phyloP scores from a whole-genome alignment of 345 rosid genomes.

The Salix udensis region DNA sequence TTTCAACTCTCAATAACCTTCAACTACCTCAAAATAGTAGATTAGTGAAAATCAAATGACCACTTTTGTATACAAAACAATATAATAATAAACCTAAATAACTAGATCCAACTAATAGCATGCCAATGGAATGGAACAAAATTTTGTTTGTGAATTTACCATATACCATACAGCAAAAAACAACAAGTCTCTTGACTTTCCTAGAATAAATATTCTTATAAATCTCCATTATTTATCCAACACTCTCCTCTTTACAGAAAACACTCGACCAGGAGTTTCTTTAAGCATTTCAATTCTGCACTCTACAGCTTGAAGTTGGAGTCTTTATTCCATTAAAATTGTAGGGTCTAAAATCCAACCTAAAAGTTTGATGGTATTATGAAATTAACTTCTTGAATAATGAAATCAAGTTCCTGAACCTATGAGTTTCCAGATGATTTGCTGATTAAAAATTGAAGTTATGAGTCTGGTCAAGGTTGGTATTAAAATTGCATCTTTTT shows the following conservation, averaged over 20 bases:
- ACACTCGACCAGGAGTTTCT: neutral
- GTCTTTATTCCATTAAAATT: neutral
- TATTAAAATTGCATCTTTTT: neutral
- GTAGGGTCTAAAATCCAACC: neutral
- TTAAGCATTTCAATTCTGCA: neutral
- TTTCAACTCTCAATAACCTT: neutral
- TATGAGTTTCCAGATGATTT: neutral
- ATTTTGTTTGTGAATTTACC: too few species aligned
- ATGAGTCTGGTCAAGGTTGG: neutral
- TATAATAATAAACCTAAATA: neutral
- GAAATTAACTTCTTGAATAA: neutral
- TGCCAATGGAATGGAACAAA: neutral
- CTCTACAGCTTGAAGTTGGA: neutral
- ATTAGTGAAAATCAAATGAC: neutral
- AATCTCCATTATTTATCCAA: neutral
- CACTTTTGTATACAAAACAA: neutral
- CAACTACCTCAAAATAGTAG: neutral
- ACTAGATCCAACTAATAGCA: neutral
- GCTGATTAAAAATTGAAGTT: neutral
- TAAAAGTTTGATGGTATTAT: neutral
- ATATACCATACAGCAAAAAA: too few species aligned
- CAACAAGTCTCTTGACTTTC: neutral
- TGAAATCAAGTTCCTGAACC: neutral
- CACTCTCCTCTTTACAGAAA: neutral
- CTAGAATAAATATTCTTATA: neutral